A percentile compares a stretch with the other conserved stretches of the same genome.
Evolutionary conservation across 2,329 filamentous ascomycete species (phyloP).

Genomic region (Byssothecium circinans): DNA sequence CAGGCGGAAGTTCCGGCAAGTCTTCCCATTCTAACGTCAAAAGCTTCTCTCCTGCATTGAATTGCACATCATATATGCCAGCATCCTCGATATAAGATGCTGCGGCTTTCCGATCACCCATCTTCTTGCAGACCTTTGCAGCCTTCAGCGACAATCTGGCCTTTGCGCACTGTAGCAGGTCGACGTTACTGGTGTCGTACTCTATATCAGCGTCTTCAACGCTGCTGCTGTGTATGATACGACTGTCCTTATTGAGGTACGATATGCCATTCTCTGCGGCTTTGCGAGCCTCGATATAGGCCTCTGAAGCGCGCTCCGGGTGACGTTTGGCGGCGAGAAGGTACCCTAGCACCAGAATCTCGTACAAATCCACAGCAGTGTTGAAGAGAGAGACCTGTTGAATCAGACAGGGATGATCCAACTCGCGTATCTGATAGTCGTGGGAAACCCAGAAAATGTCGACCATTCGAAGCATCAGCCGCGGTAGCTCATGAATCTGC

Average conservation of each 20-base stretch:
- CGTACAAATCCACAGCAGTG: conserved; percentile 4
- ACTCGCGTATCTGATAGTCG: not conserved
- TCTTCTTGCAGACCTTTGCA: conserved; percentile 7
- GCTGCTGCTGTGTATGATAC: not conserved
- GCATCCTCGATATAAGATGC: conserved; percentile 2
- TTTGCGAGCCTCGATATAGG: conserved; percentile 3
- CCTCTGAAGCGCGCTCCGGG: not conserved
- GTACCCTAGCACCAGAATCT: not conserved
- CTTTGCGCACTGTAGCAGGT: too few relatives aligned
- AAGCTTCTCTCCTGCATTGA: not conserved
- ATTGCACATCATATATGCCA: not conserved
- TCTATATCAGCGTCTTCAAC: too few relatives aligned
- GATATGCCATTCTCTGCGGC: conserved; percentile 10
- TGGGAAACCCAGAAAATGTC: conserved; percentile 14
- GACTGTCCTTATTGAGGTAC: conserved; percentile 8
- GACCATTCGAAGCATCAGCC: not conserved
- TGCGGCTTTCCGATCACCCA: conserved; percentile 6
- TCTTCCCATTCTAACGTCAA: conserved; percentile 1
- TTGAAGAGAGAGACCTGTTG: not conserved
- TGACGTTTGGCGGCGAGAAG: conserved; percentile 4
- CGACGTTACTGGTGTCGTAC: too few relatives aligned
- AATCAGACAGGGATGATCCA: not conserved
- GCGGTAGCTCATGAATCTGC: not conserved
- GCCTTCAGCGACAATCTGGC: conserved; percentile 8
- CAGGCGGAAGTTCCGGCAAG: not conserved